Base-by-base conservation (phyloP, 2,329 filamentous ascomycete species). In the Fusarium secorum region DNA sequence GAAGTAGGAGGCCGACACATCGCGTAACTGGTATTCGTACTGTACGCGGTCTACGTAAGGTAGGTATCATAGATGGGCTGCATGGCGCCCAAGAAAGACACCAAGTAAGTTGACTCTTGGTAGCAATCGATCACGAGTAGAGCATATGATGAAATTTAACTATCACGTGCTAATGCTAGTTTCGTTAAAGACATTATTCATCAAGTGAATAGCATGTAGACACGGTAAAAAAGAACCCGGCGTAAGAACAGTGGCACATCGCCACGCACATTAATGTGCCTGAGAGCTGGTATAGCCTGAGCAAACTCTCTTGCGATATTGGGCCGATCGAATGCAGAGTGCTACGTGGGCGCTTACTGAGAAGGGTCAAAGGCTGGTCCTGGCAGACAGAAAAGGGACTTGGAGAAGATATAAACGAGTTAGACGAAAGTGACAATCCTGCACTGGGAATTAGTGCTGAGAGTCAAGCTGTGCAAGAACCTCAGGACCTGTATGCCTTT, bases 291-390 rank as follows among this genome's bases (percentile, higher is more conserved):
- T 22, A 42, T 42, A 24, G 39, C 10, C 15, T 7, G 39, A 42
- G 39, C n/a, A 42, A 42, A 42, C 22, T 9, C n/a, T 42, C 14
- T 22, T 41, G 38, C n/a, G 9, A 41, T 22, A 22, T 11, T 15
- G 14, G 0, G 9, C n/a, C 38, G n/a, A 22, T 22, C 0, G 14
- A 41, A n/a, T 41, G 14, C 4, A 22, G n/a, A 41, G 0, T 15
- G 0, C 39, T 24, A 17, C 6, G 0, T 24, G 39, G 4, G 0
- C 14, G n/a, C 38, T 41, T n/a, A 13, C n/a, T 4, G 3, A n/a
- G n/a, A n/a, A n/a, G n/a, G n/a, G 13, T 17, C 1, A n/a, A 41
- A 41, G 9, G 38, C 14, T 22, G n/a, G n/a, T 0, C n/a, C 0
- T 1, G 0, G 13, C 14, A 22, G n/a, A 41, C 38, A 41, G n/a